A percentile compares a stretch with the other conserved stretches of the same genome.
phyloP scores from a whole-genome alignment of 805 yeast species.

The Saccharomycopsis capsularis region DNA sequence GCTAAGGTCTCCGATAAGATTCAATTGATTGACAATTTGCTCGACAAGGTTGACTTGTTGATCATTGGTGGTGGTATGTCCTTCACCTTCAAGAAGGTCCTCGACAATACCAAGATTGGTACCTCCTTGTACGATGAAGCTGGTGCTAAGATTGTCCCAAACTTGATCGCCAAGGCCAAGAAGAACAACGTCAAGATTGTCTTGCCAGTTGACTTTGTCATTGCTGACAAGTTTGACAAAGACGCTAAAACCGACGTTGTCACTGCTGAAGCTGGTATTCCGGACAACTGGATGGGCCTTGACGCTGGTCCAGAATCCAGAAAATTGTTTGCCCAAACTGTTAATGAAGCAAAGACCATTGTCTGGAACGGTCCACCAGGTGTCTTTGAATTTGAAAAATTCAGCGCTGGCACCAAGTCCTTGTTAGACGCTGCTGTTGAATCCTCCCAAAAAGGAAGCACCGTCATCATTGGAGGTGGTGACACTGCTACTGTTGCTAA shows the following conservation, averaged over 20 bases:
- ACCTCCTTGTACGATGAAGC: slow-evolving; percentile 86
- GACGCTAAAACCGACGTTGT: slow-evolving; percentile 85
- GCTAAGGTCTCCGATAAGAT: slow-evolving; percentile 99
- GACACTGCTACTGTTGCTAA: slow-evolving; percentile 99
- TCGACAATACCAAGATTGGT: slow-evolving; percentile 83
- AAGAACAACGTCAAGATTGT: slow-evolving; percentile 88
- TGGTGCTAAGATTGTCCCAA: slow-evolving; percentile 92
- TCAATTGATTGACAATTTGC: slow-evolving; percentile 92
- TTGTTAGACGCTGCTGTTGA: slow-evolving; percentile 82
- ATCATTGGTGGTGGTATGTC: slow-evolving; percentile 99
- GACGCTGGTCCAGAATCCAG: slow-evolving; percentile 91
- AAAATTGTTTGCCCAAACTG: slow-evolving; percentile 71
- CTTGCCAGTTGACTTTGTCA: slow-evolving; percentile 92
- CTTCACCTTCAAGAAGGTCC: slow-evolving; percentile 94
- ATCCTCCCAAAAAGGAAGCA: slow-evolving; percentile 81
- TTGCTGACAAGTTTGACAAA: slow-evolving; percentile 89
- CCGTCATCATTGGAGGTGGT: slow-evolving; percentile 97
- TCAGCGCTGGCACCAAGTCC: slow-evolving; percentile 87
- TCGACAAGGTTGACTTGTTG: slow-evolving; percentile 90
- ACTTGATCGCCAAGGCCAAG: slow-evolving; percentile 93
- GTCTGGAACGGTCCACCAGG: slow-evolving; percentile 99
- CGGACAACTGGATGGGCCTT: slow-evolving; percentile 92
- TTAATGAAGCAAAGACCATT: slow-evolving; percentile 91
- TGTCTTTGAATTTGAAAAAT: slow-evolving; percentile 94
- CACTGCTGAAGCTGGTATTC: slow-evolving; percentile 85